Evolutionary conservation across 2,329 filamentous ascomycete species (phyloP).

Genomic region (Diaporthe capsici): DNA sequence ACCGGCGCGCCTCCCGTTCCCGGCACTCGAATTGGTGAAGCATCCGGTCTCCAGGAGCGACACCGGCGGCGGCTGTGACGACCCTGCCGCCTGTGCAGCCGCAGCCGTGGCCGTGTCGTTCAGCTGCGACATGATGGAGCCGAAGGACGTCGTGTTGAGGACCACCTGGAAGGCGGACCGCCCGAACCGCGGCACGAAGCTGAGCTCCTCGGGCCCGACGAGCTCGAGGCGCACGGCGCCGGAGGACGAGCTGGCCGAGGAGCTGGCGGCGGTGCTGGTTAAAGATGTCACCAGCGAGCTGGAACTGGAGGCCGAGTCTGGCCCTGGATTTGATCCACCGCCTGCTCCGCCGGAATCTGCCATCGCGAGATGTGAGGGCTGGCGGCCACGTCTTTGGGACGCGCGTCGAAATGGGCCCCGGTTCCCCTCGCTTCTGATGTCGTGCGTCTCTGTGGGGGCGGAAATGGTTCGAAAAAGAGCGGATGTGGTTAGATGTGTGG

Average conservation of each 20-base stretch:
- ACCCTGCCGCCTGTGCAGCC: neutral
- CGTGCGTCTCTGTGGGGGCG: slow-evolving; percentile 5
- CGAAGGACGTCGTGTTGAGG: slow-evolving; percentile 39
- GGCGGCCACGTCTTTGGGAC: slow-evolving; percentile 16
- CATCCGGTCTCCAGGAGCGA: slow-evolving; percentile 36
- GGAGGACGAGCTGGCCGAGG: neutral
- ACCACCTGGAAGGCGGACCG: slow-evolving; percentile 36
- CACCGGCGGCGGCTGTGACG: neutral
- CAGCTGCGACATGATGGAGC: slow-evolving; percentile 33
- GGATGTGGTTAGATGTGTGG: neutral
- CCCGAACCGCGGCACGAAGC: slow-evolving; percentile 37
- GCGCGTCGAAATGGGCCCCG: slow-evolving; percentile 14
- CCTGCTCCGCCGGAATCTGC: slow-evolving; percentile 15
- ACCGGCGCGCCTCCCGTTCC: slow-evolving; percentile 10
- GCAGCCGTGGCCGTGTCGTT: slow-evolving; percentile 1
- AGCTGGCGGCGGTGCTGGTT: neutral
- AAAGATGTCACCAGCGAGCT: neutral
- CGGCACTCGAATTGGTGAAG: slow-evolving; percentile 36
- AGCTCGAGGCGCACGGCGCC: slow-evolving; percentile 26
- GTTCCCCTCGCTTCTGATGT: neutral
- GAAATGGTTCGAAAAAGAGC: slow-evolving; percentile 7
- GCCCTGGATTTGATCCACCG: slow-evolving; percentile 4
- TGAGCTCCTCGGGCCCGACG: slow-evolving; percentile 34
- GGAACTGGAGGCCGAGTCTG: neutral
- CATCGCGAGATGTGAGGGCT: neutral